Percentiles rank a stretch among this genome's conserved stretches.
These are phyloP conservation scores for Knoxia roxburghii DNA, from an alignment of 257 asterid species.

Conservation along the genomic window DNA sequence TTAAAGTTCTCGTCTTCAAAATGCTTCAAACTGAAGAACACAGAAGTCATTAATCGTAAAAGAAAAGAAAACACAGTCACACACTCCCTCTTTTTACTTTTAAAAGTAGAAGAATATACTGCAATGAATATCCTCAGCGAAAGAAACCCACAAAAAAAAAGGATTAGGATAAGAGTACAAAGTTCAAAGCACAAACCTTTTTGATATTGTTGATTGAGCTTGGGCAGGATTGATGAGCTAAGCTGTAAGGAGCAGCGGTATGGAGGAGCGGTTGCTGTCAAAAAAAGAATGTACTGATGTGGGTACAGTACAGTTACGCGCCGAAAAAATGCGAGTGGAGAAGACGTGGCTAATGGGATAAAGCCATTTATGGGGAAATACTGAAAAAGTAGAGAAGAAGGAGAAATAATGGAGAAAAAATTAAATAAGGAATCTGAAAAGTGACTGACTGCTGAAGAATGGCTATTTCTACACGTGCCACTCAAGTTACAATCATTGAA, in stretches of 20 bases:
- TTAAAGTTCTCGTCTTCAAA: conserved; percentile 9
- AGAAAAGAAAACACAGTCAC: not conserved
- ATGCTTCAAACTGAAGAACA: not conserved
- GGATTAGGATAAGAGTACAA: not conserved
- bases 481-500: no score
- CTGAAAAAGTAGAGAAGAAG: not conserved
- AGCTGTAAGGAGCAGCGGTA: not conserved
- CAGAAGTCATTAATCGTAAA: conserved; percentile 6
- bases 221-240: not conserved
- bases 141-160: not conserved
- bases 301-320: conserved; percentile 7
- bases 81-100: no score
- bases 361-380: no score
- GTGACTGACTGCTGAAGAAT: no score
- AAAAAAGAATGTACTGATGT: not conserved
- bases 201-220: not conserved
- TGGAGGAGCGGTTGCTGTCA: conserved; percentile 8
- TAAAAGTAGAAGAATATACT: not conserved
- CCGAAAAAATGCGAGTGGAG: conserved; percentile 5
- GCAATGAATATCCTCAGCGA: not conserved
- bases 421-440: not conserved
- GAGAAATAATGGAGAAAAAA: not conserved
- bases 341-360: not conserved
- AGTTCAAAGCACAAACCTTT: not conserved
- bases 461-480: not conserved